Conservation (phyloP, 1,284 basidiomycete genomes). For the Bjerkandera adusta region DNA sequence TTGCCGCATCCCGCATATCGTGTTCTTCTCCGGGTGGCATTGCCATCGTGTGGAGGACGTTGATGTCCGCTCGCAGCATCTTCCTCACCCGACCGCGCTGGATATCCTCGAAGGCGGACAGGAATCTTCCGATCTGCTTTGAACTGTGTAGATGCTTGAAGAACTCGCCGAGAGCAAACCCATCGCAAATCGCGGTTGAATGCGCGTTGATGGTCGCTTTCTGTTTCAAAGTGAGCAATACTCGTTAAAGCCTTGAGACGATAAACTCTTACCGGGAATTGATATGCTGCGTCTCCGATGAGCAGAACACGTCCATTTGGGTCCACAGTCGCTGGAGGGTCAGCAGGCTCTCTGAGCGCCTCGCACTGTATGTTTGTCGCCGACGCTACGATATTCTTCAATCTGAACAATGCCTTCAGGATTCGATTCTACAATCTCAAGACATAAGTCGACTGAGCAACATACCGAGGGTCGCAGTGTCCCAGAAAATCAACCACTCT, state of each 20-base stretch:
- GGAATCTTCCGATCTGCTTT: slow-evolving; percentile 40
- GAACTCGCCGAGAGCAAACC: slow-evolving; percentile 44
- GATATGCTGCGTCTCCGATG: slow-evolving; percentile 49
- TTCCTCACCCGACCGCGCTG: slow-evolving; percentile 37
- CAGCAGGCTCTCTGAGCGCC: slow-evolving; percentile 34
- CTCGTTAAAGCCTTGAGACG: background rate
- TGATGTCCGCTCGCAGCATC: slow-evolving; percentile 36
- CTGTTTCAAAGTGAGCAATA: slow-evolving; percentile 18
- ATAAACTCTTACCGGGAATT: slow-evolving; percentile 33
- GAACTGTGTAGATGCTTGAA: slow-evolving; percentile 40
- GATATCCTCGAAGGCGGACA: slow-evolving; percentile 44
- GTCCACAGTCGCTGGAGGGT: slow-evolving; percentile 57
- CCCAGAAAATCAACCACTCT: too few species aligned
- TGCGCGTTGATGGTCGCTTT: slow-evolving; percentile 37
- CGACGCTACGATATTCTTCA: slow-evolving; percentile 40
- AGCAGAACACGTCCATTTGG: slow-evolving; percentile 40
- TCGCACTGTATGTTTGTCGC: slow-evolving; percentile 34
- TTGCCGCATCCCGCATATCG: slow-evolving; percentile 36
- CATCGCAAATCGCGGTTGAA: slow-evolving; percentile 42
- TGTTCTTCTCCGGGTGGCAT: slow-evolving; percentile 39
- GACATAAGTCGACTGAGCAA: background rate
- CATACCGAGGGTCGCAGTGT: slow-evolving; percentile 13
- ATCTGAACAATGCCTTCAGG: slow-evolving; percentile 29
- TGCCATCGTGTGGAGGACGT: slow-evolving; percentile 33
- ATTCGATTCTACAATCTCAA: too few species aligned